These are phyloP conservation scores for Claviceps monticola DNA, from an alignment of 2,329 filamentous ascomycete species.

Conservation along the genomic window DNA sequence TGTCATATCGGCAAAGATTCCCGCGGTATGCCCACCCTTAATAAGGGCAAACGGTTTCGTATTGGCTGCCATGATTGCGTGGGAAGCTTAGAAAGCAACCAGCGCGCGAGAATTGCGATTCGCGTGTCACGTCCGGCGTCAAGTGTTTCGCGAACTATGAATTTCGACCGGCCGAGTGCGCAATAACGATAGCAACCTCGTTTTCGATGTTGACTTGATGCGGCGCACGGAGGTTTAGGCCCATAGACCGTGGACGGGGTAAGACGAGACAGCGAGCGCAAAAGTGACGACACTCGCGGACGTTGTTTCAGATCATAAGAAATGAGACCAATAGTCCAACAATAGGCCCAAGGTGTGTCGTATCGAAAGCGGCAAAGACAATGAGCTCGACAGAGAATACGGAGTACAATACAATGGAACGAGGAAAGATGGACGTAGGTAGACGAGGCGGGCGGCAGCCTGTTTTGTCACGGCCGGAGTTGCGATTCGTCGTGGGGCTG, in stretches of 20 bases:
- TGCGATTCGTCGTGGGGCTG: slow-evolving; percentile 3
- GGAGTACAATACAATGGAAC: slow-evolving; percentile 2
- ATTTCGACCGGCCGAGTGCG: not conserved
- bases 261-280: not conserved
- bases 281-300: not conserved
- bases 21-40: slow-evolving; percentile 65
- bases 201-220: slow-evolving; percentile 8
- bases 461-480: slow-evolving; percentile 5
- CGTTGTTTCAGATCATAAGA: not conserved
- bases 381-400: not conserved
- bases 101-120: not conserved
- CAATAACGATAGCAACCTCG: not conserved
- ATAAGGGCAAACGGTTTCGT: slow-evolving; percentile 42
- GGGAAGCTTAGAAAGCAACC: not conserved
- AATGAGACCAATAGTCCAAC: not conserved
- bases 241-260: too few species aligned
- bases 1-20: slow-evolving; percentile 88
- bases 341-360: not conserved
- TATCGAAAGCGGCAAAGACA: slow-evolving; percentile 1
- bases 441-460: slow-evolving; percentile 2
- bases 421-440: not conserved
- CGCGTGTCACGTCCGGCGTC: slow-evolving; percentile 4
- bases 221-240: too few species aligned
- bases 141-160: not conserved
- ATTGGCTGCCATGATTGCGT: slow-evolving; percentile 33